Evolutionary conservation across 179 eudicot genomes (phyloP).

Genomic region (Corrigiola litoralis): DNA sequence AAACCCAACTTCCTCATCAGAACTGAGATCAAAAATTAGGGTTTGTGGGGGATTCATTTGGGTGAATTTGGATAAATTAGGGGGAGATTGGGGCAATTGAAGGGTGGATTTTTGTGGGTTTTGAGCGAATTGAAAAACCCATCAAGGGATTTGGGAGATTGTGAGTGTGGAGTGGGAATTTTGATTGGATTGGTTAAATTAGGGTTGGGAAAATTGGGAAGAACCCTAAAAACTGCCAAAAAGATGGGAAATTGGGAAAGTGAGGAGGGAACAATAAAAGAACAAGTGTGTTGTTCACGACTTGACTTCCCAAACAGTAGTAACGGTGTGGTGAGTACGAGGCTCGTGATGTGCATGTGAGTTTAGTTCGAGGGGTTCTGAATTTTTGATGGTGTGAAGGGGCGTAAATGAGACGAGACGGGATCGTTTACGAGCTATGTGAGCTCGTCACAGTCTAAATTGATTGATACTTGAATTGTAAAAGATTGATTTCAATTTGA

Average conservation of each 20-base stretch:
- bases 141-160: neutral
- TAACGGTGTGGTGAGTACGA: too few relatives aligned
- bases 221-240: neutral
- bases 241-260: neutral
- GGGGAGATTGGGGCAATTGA: neutral
- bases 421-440: too few relatives aligned
- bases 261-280: neutral
- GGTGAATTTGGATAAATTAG: neutral
- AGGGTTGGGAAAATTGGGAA: neutral
- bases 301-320: neutral
- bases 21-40: slow-evolving; percentile 37
- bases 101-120: slow-evolving; percentile 10
- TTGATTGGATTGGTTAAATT: neutral
- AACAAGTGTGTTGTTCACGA: neutral
- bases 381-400: too few relatives aligned
- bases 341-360: neutral
- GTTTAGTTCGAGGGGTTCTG: neutral
- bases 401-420: too few relatives aligned
- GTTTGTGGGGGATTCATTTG: neutral
- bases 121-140: slow-evolving; percentile 1
- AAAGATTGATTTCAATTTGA: too few relatives aligned
- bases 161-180: slow-evolving; percentile 4
- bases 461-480: too few relatives aligned
- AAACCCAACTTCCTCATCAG: slow-evolving; percentile 39
- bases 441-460: too few relatives aligned